Conservation (phyloP, 2,329 filamentous ascomycete species). For the Didymella segeticola region DNA sequence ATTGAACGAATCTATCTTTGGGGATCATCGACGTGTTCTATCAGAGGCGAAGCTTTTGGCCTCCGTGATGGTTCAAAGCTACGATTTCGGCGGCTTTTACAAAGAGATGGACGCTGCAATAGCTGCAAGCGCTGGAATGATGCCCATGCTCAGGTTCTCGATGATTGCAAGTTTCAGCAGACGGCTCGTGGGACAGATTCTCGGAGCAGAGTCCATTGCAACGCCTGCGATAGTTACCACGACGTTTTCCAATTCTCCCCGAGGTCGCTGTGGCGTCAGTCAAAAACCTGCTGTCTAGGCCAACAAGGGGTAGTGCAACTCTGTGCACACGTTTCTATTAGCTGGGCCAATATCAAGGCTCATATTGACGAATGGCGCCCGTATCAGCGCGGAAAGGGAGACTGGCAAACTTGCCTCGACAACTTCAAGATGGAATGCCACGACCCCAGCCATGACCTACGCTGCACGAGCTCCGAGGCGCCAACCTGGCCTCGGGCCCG, state of each 20-base stretch:
- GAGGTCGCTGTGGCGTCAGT: constrained; percentile 1
- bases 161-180: constrained; percentile 6
- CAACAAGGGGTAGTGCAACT: constrained; percentile 26
- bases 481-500: constrained; percentile 28
- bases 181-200: neutral
- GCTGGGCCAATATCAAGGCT: constrained; percentile 26
- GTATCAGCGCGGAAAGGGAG: constrained; percentile 15
- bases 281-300: constrained; percentile 19
- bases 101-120: constrained; percentile 22
- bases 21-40: neutral
- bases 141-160: constrained; percentile 9
- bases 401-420: constrained; percentile 24
- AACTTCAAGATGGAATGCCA: constrained; percentile 28
- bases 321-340: constrained; percentile 25
- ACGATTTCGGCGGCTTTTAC: constrained; percentile 19
- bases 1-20: neutral
- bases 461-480: constrained; percentile 26
- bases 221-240: constrained; percentile 18
- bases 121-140: constrained; percentile 24
- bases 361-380: constrained; percentile 24
- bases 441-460: constrained; percentile 26
- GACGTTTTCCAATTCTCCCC: constrained; percentile 18
- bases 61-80: constrained; percentile 1
- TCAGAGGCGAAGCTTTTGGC: neutral
- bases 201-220: constrained; percentile 13